Conservation (phyloP, 441 rosid genomes). For the Populus tomentosa region DNA sequence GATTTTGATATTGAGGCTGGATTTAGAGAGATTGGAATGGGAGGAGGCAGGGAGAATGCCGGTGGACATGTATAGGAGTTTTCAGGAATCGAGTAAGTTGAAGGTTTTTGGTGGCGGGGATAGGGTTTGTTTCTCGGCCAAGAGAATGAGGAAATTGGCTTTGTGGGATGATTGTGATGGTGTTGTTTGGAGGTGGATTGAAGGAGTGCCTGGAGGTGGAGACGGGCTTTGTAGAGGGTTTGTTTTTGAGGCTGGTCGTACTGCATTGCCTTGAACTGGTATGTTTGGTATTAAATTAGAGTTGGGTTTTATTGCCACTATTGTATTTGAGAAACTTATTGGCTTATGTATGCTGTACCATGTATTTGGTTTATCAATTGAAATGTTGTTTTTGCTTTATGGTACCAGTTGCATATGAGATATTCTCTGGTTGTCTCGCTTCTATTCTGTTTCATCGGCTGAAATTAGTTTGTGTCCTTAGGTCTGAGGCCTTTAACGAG, state of each 20-base stretch:
- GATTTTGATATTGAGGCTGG: constrained; percentile 64
- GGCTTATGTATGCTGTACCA: background rate
- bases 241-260: constrained; percentile 56
- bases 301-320: background rate
- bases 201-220: constrained; percentile 44
- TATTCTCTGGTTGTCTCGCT: background rate
- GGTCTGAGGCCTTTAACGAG: background rate
- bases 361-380: background rate
- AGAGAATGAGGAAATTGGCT: constrained; percentile 64
- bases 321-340: background rate
- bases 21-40: constrained; percentile 79
- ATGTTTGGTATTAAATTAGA: background rate
- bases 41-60: constrained; percentile 94
- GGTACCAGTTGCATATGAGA: background rate
- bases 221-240: constrained; percentile 78
- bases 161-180: constrained; percentile 58
- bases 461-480: background rate
- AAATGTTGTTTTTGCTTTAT: background rate
- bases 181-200: constrained; percentile 80
- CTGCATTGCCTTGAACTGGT: constrained; percentile 41
- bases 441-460: background rate
- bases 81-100: constrained; percentile 71
- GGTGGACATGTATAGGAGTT: constrained; percentile 59
- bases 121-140: constrained; percentile 73
- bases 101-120: constrained; percentile 91